These are phyloP conservation scores for Domatiomyces globalis DNA, from an alignment of 2,329 filamentous ascomycete species.

Conservation along the genomic window DNA sequence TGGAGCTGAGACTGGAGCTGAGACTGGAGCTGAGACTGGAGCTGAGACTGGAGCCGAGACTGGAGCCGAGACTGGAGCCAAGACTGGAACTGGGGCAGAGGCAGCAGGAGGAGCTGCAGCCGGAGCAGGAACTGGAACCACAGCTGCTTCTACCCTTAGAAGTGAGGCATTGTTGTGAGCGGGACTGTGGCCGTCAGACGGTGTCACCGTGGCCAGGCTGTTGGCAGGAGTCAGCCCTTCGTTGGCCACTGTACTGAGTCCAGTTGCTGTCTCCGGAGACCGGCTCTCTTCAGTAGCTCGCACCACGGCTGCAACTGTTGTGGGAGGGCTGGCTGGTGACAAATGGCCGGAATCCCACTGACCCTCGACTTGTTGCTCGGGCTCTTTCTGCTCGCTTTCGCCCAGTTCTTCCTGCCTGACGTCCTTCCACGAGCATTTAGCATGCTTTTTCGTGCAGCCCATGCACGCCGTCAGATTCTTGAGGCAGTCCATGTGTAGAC, in stretches of 20 bases:
- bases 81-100: not conserved
- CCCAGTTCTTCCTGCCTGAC: constrained; percentile 57
- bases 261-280: not conserved
- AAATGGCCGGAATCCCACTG: not conserved
- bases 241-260: not conserved
- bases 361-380: not conserved
- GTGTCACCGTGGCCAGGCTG: not conserved
- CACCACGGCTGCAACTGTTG: not conserved
- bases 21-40: not conserved
- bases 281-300: not conserved
- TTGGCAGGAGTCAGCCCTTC: no score
- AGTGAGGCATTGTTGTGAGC: not conserved
- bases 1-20: not conserved
- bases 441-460: constrained; percentile 81
- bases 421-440: constrained; percentile 73
- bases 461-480: constrained; percentile 78
- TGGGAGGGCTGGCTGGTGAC: not conserved
- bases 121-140: not conserved
- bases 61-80: not conserved
- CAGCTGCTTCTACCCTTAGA: not conserved
- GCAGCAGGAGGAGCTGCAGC: no score
- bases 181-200: not conserved
- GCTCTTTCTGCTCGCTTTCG: constrained; percentile 2
- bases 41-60: no score
- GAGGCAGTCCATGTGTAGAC: constrained; percentile 65